phyloP scores from a whole-genome alignment of 192 early-diverging fungal genomes.

The Coemansia sp. region DNA sequence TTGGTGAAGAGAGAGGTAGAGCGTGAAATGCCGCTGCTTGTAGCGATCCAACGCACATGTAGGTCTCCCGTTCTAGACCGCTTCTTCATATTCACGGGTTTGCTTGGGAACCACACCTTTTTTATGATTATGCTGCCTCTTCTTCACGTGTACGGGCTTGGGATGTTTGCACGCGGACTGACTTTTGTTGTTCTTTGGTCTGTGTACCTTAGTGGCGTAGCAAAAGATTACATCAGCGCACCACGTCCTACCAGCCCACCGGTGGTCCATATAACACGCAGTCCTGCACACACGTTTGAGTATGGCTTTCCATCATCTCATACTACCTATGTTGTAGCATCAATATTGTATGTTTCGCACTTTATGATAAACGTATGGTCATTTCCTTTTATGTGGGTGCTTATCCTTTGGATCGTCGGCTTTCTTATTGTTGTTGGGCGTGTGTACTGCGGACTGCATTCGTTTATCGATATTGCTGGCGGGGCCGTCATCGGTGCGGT shows the following conservation, averaged over 20 bases:
- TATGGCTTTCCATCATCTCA: constrained; percentile 95
- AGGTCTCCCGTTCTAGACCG: constrained; percentile 56
- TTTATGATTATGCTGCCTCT: constrained; percentile 81
- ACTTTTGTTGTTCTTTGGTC: constrained; percentile 52
- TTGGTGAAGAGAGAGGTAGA: constrained; percentile 38
- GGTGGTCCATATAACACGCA: constrained; percentile 70
- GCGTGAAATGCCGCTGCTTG: constrained; percentile 41
- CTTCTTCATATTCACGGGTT: constrained; percentile 69
- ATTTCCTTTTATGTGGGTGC: constrained; percentile 36
- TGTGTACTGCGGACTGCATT: constrained; percentile 89
- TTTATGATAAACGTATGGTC: constrained; percentile 38
- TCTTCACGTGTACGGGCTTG: constrained; percentile 77
- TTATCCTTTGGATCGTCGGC: constrained; percentile 52
- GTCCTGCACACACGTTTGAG: constrained; percentile 69
- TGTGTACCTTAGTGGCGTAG: constrained; percentile 48
- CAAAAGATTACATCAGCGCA: constrained; percentile 81
- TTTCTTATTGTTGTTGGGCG: constrained; percentile 69
- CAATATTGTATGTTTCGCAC: constrained; percentile 58
- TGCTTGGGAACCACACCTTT: constrained; percentile 86
- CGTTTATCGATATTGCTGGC: constrained; percentile 72
- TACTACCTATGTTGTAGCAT: constrained; percentile 78
- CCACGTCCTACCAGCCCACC: constrained; percentile 84
- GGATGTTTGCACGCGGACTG: constrained; percentile 59
- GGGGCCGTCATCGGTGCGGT: constrained; percentile 66
- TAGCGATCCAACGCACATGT: constrained; percentile 30